phyloP scores from a whole-genome alignment of 257 asterid genomes.

The Scutellaria galericulata region DNA sequence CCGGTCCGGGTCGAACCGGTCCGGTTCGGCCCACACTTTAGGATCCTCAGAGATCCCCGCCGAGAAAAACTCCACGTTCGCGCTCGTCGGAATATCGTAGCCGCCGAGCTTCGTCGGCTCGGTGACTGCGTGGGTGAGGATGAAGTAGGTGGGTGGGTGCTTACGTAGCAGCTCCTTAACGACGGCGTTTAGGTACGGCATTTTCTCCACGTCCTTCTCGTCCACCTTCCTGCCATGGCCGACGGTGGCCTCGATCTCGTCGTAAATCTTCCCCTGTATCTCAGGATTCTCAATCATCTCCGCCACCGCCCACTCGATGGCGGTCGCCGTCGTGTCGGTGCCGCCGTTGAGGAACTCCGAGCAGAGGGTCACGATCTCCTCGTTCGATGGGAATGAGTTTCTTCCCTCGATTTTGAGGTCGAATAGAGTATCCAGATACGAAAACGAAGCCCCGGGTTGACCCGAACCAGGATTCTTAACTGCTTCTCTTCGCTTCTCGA shows the following conservation, averaged over 20 bases:
- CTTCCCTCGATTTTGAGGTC: constrained; percentile 81
- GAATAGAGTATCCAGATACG: constrained; percentile 82
- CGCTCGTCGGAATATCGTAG: constrained; percentile 67
- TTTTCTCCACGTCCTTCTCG: constrained; percentile 75
- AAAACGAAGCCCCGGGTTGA: constrained; percentile 56
- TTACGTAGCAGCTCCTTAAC: constrained; percentile 79
- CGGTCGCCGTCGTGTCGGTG: constrained; percentile 91
- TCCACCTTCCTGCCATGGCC: constrained; percentile 61
- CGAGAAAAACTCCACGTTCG: constrained; percentile 71
- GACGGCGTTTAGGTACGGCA: constrained; percentile 89
- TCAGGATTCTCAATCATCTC: constrained; percentile 68
- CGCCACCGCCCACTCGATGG: constrained; percentile 88
- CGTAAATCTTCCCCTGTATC: constrained; percentile 57
- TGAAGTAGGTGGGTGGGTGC: constrained; percentile 89
- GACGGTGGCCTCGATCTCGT: constrained; percentile 57
- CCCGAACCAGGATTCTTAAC: constrained; percentile 54
- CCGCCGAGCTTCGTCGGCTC: constrained; percentile 77
- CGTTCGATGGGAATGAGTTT: constrained; percentile 64
- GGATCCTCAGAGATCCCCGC: constrained; percentile 82
- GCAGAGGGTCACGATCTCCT: constrained; percentile 78
- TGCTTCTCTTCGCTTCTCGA: constrained; percentile 60
- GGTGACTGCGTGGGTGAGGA: constrained; percentile 72
- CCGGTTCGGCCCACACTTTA: constrained; percentile 71
- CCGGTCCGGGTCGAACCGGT: constrained; percentile 78
- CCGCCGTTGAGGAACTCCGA: constrained; percentile 96